Evolutionary conservation across 352 stramenopile genomes (phyloP), one percentile per base, ranked within the genome.

Genomic region (Phytophthora tubulina): DNA sequence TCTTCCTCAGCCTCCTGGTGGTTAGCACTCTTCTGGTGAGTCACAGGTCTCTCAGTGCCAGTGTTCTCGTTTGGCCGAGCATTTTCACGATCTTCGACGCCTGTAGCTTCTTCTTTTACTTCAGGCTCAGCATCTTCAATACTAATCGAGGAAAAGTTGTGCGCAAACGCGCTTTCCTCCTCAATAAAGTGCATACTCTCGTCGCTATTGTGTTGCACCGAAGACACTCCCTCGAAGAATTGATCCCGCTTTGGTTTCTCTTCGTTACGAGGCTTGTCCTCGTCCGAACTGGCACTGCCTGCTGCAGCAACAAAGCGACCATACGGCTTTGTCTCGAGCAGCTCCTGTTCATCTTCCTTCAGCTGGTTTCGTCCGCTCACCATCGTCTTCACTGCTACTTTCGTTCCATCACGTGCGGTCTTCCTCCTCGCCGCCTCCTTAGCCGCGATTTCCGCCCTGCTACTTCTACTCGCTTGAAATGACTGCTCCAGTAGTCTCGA

Each of bases 221-320:
- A 93, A 14, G 86, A 93, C 10, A 93, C 75, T n/a, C 81, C 80
- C 36, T 85, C 86, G 67, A 93, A 93, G 60, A 85, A 89, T 41
- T 50, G 54, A 4, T 14, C 48, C 11, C 33, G 61, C 21, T 50
- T 67, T 15, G 33, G 8, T 11, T 44, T 41, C n/a, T 70, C 41
- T n/a, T 63, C 11, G 15, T 46, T 48, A 35, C 4, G 8, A 13
- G 32, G 30, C 21, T 55, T 72, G 38, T 70, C 32, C 33, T 70
- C 49, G 15, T 65, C 58, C 14, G 67, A 68, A 42, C 36, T 62
- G 6, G 45, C 17, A 58, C 39, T 61, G 4, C 9, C 38, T 49
- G 31, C 46, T 8, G 63, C 48, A 51, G 48, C 44, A 2, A 85
- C 75, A 42, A 86, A 88, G 7, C 80, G 73, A 7, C 78, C 78